phyloP scores from a whole-genome alignment of 305 asterid species.

The Petunia hybrid region DNA sequence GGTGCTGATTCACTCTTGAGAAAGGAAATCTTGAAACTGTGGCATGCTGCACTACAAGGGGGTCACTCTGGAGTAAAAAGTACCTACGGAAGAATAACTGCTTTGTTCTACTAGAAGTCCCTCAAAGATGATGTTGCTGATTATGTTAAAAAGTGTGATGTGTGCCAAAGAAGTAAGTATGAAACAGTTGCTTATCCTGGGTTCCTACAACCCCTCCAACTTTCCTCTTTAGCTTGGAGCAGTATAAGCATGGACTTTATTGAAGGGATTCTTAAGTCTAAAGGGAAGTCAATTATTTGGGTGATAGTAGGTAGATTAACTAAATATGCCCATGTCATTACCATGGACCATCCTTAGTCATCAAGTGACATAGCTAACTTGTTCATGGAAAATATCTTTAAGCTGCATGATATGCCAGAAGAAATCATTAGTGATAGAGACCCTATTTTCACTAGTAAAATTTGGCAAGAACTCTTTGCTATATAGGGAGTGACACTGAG shows the following conservation, averaged over 20 bases:
- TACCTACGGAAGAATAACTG: not conserved
- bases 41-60: not conserved
- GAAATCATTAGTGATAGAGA: not conserved
- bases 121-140: not conserved
- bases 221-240: not conserved
- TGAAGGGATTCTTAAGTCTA: no score
- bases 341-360: conserved; percentile 5
- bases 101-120: not conserved
- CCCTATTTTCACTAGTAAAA: not conserved
- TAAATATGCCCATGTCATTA: not conserved
- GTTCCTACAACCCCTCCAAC: not conserved
- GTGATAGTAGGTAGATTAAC: not conserved
- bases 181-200: not conserved
- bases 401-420: conserved; percentile 12
- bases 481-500: not conserved
- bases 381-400: not conserved
- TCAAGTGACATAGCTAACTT: not conserved
- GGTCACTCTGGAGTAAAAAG: not conserved
- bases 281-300: not conserved
- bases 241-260: conserved; percentile 25
- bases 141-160: not conserved
- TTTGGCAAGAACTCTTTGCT: conserved; percentile 17
- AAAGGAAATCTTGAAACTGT: not conserved
- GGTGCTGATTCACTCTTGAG: not conserved
- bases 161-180: not conserved